Evolutionary conservation across 2,329 filamentous ascomycete genomes (phyloP), one percentile per base, ranked within the genome.

Genomic region (Sclerotinia sclerotiorum): DNA sequence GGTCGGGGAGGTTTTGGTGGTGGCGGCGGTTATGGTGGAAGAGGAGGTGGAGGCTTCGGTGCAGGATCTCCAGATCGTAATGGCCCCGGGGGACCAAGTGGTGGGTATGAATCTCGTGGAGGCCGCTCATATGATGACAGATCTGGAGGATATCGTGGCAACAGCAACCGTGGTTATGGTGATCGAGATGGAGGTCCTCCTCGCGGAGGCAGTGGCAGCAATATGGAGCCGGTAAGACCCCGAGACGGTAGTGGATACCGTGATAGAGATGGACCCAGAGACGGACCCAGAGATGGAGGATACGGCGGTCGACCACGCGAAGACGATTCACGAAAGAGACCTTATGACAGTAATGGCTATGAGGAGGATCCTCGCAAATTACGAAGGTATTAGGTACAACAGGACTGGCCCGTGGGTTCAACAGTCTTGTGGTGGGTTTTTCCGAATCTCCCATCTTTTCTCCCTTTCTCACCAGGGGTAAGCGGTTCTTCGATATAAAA

Each of bases 141-240:
- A 79, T 78, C 78, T 71, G 81, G 81, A 73, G 80, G 80, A 68
- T 79, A 81, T 73, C 79, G 82, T 70, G 82, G 81, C 60, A 69
- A 71, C 68, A 81, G 79, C 55, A 72, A 72, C 57, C 81, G 74
- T 61, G 79, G 83, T 70, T 73, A 81, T 68, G 74, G 73, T 63
- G 82, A 73, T 71, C 78, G 74, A 80, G 84, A 74, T 67, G 71
- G 74, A 54, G 69, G 67, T 57, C 61, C 70, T 63, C 72, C 69
- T 68, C 72, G 74, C 52, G 72, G 75, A 70, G 77, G 76, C 63
- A 77, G 76, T 70, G 91, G 91, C 73, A 91, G 91, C 81, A 95
- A 96, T 81, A 90, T 90, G 80, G 93, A 96, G 79, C 92, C 92
- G 70, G 87, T 95, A 78, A 89, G 90, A 76, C 87, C 88, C 65